These are phyloP conservation scores for Oryza punctata DNA, from an alignment of 176 grass and related monocot genomes.

Conservation along the genomic window DNA sequence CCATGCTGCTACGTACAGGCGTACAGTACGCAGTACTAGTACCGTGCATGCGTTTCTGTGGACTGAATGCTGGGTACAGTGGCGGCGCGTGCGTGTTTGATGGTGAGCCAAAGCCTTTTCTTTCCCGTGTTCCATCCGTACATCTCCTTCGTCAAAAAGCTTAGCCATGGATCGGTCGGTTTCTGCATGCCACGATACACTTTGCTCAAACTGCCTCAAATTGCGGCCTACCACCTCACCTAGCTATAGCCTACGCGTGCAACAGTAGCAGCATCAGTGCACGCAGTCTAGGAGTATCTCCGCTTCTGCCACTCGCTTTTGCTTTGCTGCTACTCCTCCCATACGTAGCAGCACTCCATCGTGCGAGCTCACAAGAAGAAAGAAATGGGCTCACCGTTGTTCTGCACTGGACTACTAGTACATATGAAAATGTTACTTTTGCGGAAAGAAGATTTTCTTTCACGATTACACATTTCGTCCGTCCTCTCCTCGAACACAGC, in stretches of 20 bases:
- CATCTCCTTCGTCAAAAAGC: constrained; percentile 9
- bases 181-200: not conserved
- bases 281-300: not conserved
- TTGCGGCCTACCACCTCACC: not conserved
- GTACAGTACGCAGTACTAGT: no score
- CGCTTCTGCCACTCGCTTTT: not conserved
- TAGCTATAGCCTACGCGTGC: not conserved
- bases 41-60: not conserved
- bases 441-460: not conserved
- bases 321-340: not conserved
- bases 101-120: not conserved
- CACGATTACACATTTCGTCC: not conserved
- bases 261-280: not conserved
- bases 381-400: not conserved
- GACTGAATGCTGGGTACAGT: constrained; percentile 21
- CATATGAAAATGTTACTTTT: not conserved
- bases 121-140: not conserved
- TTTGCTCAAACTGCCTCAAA: not conserved
- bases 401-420: not conserved
- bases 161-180: not conserved
- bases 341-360: no score
- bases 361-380: no score
- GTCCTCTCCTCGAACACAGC: not conserved
- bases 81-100: constrained; percentile 48
- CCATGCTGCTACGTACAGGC: not conserved